Percentiles rank a stretch among this genome's conserved stretches.
These are phyloP conservation scores for Apophysomyces sp. DNA, from an alignment of 371 early-diverging fungal genomes.

Conservation along the genomic window DNA sequence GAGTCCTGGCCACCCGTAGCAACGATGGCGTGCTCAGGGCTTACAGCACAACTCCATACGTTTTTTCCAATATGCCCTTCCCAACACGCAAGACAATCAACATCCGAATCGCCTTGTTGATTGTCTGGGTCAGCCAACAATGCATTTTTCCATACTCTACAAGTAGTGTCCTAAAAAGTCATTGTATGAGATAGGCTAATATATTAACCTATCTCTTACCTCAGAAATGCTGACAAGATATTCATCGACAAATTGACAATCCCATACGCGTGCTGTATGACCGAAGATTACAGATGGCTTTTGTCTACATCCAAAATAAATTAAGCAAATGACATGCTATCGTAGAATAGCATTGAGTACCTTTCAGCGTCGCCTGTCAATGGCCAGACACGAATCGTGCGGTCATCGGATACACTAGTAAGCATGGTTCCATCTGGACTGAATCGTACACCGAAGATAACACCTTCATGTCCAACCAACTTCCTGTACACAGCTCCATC, in stretches of 20 bases:
- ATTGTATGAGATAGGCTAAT: background rate
- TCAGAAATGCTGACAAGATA: conserved; percentile 69
- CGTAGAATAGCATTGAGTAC: conserved; percentile 1
- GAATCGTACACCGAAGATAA: conserved; percentile 80
- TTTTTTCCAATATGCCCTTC: conserved; percentile 83
- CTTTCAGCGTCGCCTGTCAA: conserved; percentile 20
- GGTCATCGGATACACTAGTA: conserved; percentile 83
- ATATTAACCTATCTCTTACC: conserved; percentile 12
- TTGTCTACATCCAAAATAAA: conserved; percentile 11
- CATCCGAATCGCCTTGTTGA: conserved; percentile 23
- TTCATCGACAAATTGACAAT: conserved; percentile 62
- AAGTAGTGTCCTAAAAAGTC: conserved; percentile 68
- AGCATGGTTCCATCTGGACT: conserved; percentile 57
- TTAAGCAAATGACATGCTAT: background rate
- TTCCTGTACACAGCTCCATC: conserved; percentile 51
- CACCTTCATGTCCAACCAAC: conserved; percentile 76
- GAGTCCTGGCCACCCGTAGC: conserved; percentile 84
- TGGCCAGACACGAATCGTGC: conserved; percentile 81
- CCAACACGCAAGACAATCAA: conserved; percentile 69
- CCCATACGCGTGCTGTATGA: conserved; percentile 85
- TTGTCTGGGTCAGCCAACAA: conserved; percentile 20
- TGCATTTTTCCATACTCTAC: conserved; percentile 76
- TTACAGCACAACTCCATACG: conserved; percentile 78
- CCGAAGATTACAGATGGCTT: conserved; percentile 66
- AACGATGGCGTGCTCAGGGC: conserved; percentile 48